Conservation (phyloP, 2,329 filamentous ascomycete species). For the Graphilbum ipis-grandicollis region DNA sequence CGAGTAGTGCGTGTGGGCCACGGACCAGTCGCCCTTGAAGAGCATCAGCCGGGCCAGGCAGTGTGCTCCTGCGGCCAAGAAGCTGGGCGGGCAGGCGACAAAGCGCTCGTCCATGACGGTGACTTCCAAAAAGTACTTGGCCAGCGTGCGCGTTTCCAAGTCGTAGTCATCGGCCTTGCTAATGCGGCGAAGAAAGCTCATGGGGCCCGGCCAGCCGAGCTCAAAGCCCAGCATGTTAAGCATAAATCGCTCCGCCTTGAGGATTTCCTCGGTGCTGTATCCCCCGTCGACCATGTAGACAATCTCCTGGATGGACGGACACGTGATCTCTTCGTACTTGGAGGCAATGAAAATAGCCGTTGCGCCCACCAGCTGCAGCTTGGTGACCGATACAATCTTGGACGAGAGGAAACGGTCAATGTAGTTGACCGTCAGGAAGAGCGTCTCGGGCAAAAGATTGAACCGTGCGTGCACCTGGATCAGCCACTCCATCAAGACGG, state of each 20-base stretch:
- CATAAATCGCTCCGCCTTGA: slow-evolving; percentile 98
- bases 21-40: slow-evolving; percentile 77
- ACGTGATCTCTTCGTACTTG: slow-evolving; percentile 98
- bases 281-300: slow-evolving; percentile 96
- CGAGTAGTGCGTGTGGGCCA: slow-evolving; percentile 78
- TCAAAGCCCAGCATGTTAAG: slow-evolving; percentile 91
- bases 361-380: slow-evolving; percentile 88
- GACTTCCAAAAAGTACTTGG: slow-evolving; percentile 95
- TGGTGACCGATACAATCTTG: slow-evolving; percentile 89
- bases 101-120: slow-evolving; percentile 98
- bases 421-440: slow-evolving; percentile 91
- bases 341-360: slow-evolving; percentile 91
- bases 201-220: slow-evolving; percentile 93
- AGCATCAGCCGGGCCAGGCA: slow-evolving; percentile 80
- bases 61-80: slow-evolving; percentile 77
- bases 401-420: slow-evolving; percentile 89
- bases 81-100: slow-evolving; percentile 79
- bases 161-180: slow-evolving; percentile 99
- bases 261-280: slow-evolving; percentile 77
- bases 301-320: slow-evolving; percentile 85
- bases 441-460: slow-evolving; percentile 75
- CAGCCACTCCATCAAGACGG: slow-evolving; percentile 94
- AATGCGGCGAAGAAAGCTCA: slow-evolving; percentile 93
- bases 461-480: slow-evolving; percentile 93
- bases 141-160: slow-evolving; percentile 80